Conservation (phyloP, 2,329 filamentous ascomycete genomes). For the Aspergillus piperis region DNA sequence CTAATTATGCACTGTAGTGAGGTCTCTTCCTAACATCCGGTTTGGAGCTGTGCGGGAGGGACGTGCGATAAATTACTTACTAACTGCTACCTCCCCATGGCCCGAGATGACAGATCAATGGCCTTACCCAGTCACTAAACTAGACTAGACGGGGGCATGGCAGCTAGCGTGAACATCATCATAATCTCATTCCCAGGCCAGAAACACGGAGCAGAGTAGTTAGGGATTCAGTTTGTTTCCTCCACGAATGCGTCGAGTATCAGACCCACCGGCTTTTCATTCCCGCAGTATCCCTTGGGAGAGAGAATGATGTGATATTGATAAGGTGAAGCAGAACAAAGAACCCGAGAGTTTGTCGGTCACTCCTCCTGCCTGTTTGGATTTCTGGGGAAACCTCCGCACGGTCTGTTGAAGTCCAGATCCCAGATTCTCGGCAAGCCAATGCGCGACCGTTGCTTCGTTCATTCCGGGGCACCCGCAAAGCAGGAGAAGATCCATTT, state of each 20-base stretch:
- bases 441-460: constrained; percentile 2
- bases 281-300: neutral
- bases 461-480: neutral
- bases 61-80: neutral
- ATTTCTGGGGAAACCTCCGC: constrained; percentile 1
- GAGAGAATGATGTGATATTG: neutral
- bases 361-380: neutral
- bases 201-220: too few relatives aligned
- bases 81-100: neutral
- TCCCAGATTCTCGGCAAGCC: neutral
- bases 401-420: constrained; percentile 2
- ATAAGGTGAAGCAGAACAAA: neutral
- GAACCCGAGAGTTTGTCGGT: neutral
- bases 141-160: neutral
- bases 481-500: neutral
- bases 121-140: neutral
- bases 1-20: neutral
- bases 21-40: neutral
- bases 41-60: neutral
- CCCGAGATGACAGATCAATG: neutral
- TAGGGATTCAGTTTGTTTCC: too few relatives aligned
- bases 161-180: neutral
- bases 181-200: neutral
- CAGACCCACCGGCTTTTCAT: neutral
- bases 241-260: too few relatives aligned